Base-by-base conservation (phyloP, 1,139 yeast species). In the Nakaseomyces nivariensis region DNA sequence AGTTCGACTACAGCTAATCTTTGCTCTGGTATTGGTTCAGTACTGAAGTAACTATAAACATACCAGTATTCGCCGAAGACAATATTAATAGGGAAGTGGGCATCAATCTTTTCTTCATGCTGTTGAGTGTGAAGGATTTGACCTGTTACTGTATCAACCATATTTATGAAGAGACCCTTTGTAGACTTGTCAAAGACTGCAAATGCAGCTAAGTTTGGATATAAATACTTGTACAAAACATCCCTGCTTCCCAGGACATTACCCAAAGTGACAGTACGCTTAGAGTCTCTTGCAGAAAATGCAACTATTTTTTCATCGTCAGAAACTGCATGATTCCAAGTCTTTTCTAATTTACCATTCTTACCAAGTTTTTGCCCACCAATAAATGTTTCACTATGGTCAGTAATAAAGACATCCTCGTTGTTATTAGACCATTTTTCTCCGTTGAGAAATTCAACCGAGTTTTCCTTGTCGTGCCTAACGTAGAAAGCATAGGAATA, bases 31-130 rank as follows among this genome's bases (percentile, higher is more conserved):
- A 66, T 56, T 11, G 85, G 85, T 3, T 66, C 66, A 2, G 66
- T 64, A 48, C 80, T 72, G 63, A 75, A 78, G 62, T 78, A 86
- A 0, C 92, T 72, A 64, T 85, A 85, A 4, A 86, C 75, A 11
- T 88, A 70, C 88, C 95, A 90, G 66, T 89, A 82, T 62, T 92
- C 97, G 50, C 90, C 94, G 66, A 81, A 76, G 0, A 81, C 72
- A 37, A 87, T 60, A 29, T 75, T 72, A 22, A 87, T 72, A 22
- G 72, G 67, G 41, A 73, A 76, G 25, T 65, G 61, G 5, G 66
- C 57, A 44, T 61, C 67, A 34, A 70, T 70, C 3, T 59, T 55
- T 8, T 72, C 73, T 6, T 67, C 65, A 58, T 76, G 78, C 29
- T 66, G 59, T 24, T 72, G 73, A 2, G 77, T 67, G 59, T 79